Base-by-base conservation (phyloP, 352 stramenopile species). In the Pythium vanterpoolii region DNA sequence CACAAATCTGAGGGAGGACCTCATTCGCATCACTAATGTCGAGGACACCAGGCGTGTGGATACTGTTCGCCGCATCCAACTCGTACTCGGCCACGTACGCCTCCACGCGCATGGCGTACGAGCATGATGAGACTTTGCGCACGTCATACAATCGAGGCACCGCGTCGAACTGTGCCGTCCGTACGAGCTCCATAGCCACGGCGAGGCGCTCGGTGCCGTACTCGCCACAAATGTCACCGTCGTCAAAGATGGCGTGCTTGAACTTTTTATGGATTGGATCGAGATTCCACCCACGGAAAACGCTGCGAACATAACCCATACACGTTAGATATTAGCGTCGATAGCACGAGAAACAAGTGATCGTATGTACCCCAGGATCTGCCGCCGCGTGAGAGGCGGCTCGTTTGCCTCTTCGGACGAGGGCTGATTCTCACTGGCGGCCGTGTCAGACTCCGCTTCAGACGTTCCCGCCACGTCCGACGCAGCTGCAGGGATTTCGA, bases 211-310 rank as follows among this genome's bases (percentile, higher is more conserved):
- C 60, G 11, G 30, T 30, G 19, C 67, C 61, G 39, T 67, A 55
- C 16, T 79, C 74, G 52, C 69, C 73, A 43, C 83, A 93, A 18
- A 76, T 33, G 60, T 90, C 82, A 23, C 83, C 83, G 33, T 93
- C 83, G 50, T 90, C 78, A 57, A 89, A 93, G 14, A 85, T 56
- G 61, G 87, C 85, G 24, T 89, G 72, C 55, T 93, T 93, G 76
- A 89, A 93, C 30, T 78, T 71, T 33, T 86, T 66, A 19, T 76
- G 80, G 50, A 91, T 87, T 14, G 83, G 83, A 64, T 93, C 83
- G 30, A 93, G 77, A 33, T 83, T 73, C 83, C 83, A 93, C 39
- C 83, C 83, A 13, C 74, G 77, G 53, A 84, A 93, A 49, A 93
- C 84, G 31, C 83, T 92, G 43, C 26, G 43, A 5, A 19, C 5